Base-by-base conservation (phyloP, 192 early-diverging fungal genomes). In the Podila verticillata region DNA sequence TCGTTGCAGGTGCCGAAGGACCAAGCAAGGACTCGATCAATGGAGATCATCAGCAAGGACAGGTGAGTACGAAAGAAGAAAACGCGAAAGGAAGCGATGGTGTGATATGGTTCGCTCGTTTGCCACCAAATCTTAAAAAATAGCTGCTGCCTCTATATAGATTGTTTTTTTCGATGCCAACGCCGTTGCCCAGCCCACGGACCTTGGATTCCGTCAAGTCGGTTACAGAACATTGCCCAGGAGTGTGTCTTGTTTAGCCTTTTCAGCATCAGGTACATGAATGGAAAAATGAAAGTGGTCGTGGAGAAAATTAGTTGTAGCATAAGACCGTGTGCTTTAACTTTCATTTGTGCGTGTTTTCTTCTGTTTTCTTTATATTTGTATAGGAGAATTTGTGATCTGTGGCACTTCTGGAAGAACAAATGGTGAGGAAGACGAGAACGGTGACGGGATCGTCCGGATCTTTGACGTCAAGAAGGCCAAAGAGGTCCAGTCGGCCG, bases 381-480 rank as follows among this genome's bases (percentile, higher is more conserved):
- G n/a, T 26, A 19, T 54, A 74, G 75, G 75, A 0, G 5, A 54
- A 5, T 56, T 24, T 31, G 24, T 80, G 7, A 66, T 72, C 1
- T 80, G 77, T 24, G 77, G 77, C 7, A 80, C 77, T 3, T 68
- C 65, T 28, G 77, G 77, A 9, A 58, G 77, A 28, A 63, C 69
- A 0, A 49, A 12, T 17, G 72, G 54, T 0, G 66, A 51, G 3
- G 69, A 73, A 19, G 66, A 74, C 13, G 81, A 82, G 39, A 48
- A 67, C 17, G 81, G 81, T 29, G 81, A 82, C n/a, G 73, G 74
- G 2, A 12, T 67, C 3, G 30, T 75, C 0, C 56, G 81, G 1
- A 39, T 82, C 0, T 72, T 75, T 64, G 73, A 82, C 28, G 57
- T 66, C 5, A 5, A 26, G 15, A 32, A 34, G 8, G 61, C 59